phyloP scores from a whole-genome alignment of 2,329 filamentous ascomycete species.

The Trichoderma sp. region DNA sequence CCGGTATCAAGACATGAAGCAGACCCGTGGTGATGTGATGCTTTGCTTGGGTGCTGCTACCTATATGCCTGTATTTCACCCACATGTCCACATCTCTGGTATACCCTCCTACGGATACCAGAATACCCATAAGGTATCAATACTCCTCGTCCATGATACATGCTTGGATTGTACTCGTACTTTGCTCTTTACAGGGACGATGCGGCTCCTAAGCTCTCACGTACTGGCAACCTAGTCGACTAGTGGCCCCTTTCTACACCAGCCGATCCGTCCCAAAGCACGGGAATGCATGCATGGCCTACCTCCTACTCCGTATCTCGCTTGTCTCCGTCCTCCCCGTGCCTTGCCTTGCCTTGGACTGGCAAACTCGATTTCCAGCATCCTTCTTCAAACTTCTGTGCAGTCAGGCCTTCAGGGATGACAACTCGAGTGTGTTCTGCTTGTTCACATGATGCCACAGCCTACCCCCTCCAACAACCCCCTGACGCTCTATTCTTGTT shows the following conservation, averaged over 20 bases:
- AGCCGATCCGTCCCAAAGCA: slow-evolving; percentile 14
- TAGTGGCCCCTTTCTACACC: slow-evolving; percentile 14
- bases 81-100: not conserved
- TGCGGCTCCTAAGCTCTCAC: not conserved
- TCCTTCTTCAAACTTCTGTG: not conserved
- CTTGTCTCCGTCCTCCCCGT: slow-evolving; percentile 15
- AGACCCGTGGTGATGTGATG: not conserved
- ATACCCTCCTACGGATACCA: not conserved
- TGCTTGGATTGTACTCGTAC: not conserved
- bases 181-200: not conserved
- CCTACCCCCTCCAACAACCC: not conserved
- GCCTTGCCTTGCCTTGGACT: not conserved
- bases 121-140: not conserved
- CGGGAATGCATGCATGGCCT: slow-evolving; percentile 18
- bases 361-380: slow-evolving; percentile 1
- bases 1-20: not conserved
- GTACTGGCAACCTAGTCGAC: not conserved
- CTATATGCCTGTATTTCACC: not conserved
- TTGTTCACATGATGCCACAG: slow-evolving; percentile 16
- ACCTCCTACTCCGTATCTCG: slow-evolving; percentile 6
- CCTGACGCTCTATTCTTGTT: not conserved
- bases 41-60: not conserved
- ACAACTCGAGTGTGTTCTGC: not conserved
- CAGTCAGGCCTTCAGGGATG: not conserved
- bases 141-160: not conserved